phyloP scores from a whole-genome alignment of 129 eudicot species.

The Solidago caesia region DNA sequence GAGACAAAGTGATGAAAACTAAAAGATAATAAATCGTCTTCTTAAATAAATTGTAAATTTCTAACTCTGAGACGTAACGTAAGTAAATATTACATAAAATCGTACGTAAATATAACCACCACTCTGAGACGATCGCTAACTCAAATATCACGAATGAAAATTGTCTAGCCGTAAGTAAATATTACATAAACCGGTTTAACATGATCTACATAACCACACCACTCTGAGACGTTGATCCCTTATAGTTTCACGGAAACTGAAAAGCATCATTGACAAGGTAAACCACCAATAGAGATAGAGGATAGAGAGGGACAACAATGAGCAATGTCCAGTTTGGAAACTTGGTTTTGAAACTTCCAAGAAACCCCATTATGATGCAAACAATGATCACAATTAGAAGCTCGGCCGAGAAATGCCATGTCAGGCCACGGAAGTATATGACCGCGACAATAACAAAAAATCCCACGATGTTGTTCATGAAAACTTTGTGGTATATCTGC shows the following conservation, averaged over 20 bases:
- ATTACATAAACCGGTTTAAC: too few relatives aligned
- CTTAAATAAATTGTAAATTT: too few relatives aligned
- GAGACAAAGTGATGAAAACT: too few relatives aligned
- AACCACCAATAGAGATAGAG: slow-evolving; percentile 61
- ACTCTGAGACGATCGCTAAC: too few relatives aligned
- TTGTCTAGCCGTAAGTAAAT: too few relatives aligned
- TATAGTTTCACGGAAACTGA: slow-evolving; percentile 2
- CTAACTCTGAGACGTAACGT: too few relatives aligned
- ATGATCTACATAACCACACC: too few relatives aligned
- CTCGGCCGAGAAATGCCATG: slow-evolving; percentile 67
- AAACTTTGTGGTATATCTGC: slow-evolving; percentile 73
- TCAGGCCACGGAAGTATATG: slow-evolving; percentile 46
- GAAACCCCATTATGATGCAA: slow-evolving; percentile 42
- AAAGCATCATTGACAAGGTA: slow-evolving; percentile 37
- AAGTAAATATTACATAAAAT: too few relatives aligned
- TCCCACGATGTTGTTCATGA: slow-evolving; percentile 74
- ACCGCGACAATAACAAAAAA: slow-evolving; percentile 59
- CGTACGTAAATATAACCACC: too few relatives aligned
- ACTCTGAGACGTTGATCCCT: too few relatives aligned
- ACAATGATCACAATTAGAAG: slow-evolving; percentile 52
- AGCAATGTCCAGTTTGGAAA: slow-evolving; percentile 64
- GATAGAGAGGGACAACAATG: slow-evolving; percentile 60
- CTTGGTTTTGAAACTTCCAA: slow-evolving; percentile 43
- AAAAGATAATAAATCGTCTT: too few relatives aligned
- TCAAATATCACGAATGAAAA: too few relatives aligned